Conservation (phyloP, 2,329 filamentous ascomycete genomes). For the Helotiales sp. region DNA sequence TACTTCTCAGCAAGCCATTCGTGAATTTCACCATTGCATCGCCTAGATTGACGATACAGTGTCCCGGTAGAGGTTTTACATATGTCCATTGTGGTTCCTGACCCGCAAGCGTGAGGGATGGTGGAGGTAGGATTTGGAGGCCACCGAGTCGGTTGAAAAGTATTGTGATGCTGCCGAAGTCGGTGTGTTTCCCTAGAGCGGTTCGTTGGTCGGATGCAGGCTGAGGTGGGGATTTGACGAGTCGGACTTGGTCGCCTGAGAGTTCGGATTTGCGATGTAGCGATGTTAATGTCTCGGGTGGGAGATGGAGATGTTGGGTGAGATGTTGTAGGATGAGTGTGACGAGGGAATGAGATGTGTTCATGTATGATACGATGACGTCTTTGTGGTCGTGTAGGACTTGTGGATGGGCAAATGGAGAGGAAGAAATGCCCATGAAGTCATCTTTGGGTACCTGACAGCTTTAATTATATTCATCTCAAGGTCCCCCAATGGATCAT, state of each 20-base stretch:
- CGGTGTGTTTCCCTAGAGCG: conserved; percentile 44
- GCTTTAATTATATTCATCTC: no score
- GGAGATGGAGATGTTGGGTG: conserved; percentile 36
- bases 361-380: conserved; percentile 33
- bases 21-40: conserved; percentile 47
- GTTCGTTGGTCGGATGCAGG: conserved; percentile 33
- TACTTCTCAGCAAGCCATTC: conserved; percentile 42
- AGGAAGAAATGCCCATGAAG: conserved; percentile 31
- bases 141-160: conserved; percentile 49
- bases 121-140: conserved; percentile 45
- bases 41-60: conserved; percentile 47
- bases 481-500: no score
- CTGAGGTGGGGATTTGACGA: conserved; percentile 38
- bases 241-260: conserved; percentile 38
- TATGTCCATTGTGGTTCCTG: conserved; percentile 42
- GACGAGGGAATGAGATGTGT: conserved; percentile 31
- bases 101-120: conserved; percentile 26
- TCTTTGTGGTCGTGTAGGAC: conserved; percentile 29
- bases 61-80: conserved; percentile 44
- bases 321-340: conserved; percentile 34
- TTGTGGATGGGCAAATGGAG: conserved; percentile 33
- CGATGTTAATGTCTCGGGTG: conserved; percentile 26
- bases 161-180: conserved; percentile 48
- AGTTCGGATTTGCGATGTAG: conserved; percentile 27
- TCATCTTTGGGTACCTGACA: conserved; percentile 39